Percentiles rank a stretch among this genome's conserved stretches.
Conservation (phyloP, 2,329 filamentous ascomycete species). For the Phyllosticta citriasiana region DNA sequence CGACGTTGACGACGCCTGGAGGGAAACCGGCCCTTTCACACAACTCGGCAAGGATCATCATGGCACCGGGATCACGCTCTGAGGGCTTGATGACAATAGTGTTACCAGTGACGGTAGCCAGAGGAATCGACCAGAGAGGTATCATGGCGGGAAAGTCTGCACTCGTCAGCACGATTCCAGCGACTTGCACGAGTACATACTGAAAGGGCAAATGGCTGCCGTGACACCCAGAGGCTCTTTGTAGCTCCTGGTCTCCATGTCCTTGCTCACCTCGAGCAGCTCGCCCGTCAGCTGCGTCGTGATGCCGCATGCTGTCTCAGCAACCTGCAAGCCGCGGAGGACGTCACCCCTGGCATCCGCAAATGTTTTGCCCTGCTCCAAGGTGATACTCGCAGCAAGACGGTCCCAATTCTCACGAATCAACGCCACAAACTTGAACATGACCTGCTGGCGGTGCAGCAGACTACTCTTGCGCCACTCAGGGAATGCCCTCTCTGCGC, state of each 20-base stretch:
- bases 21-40: slow-evolving; percentile 74
- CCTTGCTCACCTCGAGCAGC: slow-evolving; percentile 74
- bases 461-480: slow-evolving; percentile 64
- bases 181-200: slow-evolving; percentile 39
- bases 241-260: slow-evolving; percentile 82
- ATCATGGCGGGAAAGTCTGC: slow-evolving; percentile 86
- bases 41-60: slow-evolving; percentile 77
- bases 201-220: slow-evolving; percentile 80
- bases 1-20: slow-evolving; percentile 69
- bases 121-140: slow-evolving; percentile 80
- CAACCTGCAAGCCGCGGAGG: slow-evolving; percentile 71
- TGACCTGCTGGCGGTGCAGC: slow-evolving; percentile 68
- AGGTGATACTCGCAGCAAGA: slow-evolving; percentile 71
- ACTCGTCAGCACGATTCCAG: not conserved
- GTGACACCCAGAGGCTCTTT: slow-evolving; percentile 72
- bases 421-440: slow-evolving; percentile 75
- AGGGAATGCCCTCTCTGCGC: slow-evolving; percentile 65
- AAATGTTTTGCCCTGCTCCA: slow-evolving; percentile 84
- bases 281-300: slow-evolving; percentile 76
- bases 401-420: slow-evolving; percentile 81
- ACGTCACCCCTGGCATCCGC: slow-evolving; percentile 76
- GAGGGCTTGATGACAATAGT: slow-evolving; percentile 78
- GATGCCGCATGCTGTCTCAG: slow-evolving; percentile 71
- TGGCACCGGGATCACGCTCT: slow-evolving; percentile 72
- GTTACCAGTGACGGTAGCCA: slow-evolving; percentile 76